Evolutionary conservation across 2,329 filamentous ascomycete species (phyloP).

Genomic region (Verticillium dahliae): DNA sequence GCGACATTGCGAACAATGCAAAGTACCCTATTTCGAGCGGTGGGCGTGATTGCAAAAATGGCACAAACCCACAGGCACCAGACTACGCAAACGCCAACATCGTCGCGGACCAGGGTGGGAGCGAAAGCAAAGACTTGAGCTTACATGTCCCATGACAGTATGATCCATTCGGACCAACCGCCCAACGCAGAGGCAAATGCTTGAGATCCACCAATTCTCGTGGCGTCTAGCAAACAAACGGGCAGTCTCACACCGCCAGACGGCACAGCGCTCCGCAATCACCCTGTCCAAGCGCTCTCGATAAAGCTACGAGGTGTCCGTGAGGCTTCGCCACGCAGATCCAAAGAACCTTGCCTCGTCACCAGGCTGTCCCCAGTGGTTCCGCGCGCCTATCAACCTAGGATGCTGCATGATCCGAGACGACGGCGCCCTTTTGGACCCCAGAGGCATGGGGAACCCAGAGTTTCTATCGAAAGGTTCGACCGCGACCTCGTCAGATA

Average conservation of each 20-base stretch:
- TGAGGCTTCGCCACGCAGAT: background rate
- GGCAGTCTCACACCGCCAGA: background rate
- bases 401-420: background rate
- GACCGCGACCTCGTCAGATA: background rate
- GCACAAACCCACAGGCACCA: too few relatives aligned
- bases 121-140: too few relatives aligned
- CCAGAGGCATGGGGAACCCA: background rate
- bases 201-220: background rate
- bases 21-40: too few relatives aligned
- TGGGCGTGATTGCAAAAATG: too few relatives aligned
- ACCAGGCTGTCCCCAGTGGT: background rate
- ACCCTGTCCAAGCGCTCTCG: background rate
- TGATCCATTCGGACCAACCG: background rate
- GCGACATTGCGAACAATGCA: too few relatives aligned
- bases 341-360: background rate
- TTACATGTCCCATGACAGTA: background rate
- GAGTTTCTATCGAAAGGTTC: background rate
- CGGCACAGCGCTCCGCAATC: background rate
- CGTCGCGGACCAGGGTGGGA: too few relatives aligned
- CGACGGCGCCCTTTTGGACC: background rate
- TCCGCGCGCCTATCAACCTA: background rate
- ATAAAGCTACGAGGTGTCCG: background rate
- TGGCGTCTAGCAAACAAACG: background rate
- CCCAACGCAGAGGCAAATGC: background rate
- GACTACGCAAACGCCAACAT: too few relatives aligned